phyloP scores from a whole-genome alignment of 306 rosid genomes.

The Gillenia trifoliata region DNA sequence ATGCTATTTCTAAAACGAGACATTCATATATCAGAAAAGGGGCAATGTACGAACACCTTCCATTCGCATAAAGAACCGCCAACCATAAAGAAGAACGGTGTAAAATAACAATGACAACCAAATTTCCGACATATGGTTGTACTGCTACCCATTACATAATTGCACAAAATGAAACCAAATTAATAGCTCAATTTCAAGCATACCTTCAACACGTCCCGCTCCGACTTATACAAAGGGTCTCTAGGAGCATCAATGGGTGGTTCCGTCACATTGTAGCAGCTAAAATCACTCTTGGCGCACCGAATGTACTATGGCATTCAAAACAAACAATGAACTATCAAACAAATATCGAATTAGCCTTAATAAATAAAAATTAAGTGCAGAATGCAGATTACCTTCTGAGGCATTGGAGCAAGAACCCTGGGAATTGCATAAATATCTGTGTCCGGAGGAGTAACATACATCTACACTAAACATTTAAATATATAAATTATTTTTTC shows the following conservation, averaged over 20 bases:
- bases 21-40: background rate
- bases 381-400: constrained; percentile 42
- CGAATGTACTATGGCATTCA: constrained; percentile 66
- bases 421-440: constrained; percentile 86
- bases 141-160: background rate
- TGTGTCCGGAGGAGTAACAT: constrained; percentile 96
- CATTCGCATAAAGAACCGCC: background rate
- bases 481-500: background rate
- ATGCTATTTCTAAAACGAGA: background rate
- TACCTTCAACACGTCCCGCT: constrained; percentile 80
- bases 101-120: background rate
- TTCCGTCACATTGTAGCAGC: constrained; percentile 78
- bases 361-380: background rate
- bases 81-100: background rate
- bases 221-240: constrained; percentile 80
- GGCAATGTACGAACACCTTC: background rate
- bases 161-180: background rate
- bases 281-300: constrained; percentile 78
- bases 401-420: constrained; percentile 93
- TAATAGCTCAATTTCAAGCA: background rate
- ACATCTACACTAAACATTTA: constrained; percentile 51
- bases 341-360: background rate
- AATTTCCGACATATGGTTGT: background rate
- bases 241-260: constrained; percentile 94
- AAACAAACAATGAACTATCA: background rate